Evolutionary conservation across 306 rosid genomes (phyloP), one percentile per base, ranked within the genome.

Genomic region (Begonia peltatifolia): DNA sequence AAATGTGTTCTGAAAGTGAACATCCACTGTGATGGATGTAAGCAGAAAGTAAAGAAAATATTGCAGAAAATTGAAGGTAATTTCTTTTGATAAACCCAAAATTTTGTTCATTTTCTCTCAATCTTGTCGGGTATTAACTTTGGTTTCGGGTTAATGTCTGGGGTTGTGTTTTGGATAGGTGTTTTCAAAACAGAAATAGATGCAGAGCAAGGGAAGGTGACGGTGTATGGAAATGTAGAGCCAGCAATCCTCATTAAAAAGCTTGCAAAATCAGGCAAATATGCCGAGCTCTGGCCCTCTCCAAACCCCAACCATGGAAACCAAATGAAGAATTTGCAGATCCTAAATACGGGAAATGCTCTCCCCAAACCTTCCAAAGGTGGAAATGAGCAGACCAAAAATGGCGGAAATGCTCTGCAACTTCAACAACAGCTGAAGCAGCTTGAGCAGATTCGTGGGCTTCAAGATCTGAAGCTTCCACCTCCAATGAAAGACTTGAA

Each of bases 11-110:
- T 90, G 47, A 86, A 83, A 72, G 99, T 90, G 76, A 90, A 90
- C 72, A 86, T 90, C 11, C 99, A 90, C 79, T 90, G 99, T 59
- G 95, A 86, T 50, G 99, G 99, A 11, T 90, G 99, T 61, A 90
- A 83, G 63, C 88, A 80, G 2, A 86, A 90, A 68, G 99, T 90
- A 53, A 90, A 81, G 94, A 90, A 86, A 81, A 87, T 79, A 75
- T 38, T 90, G 65, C 88, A 83, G 72, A 81, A 77, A 72, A 90
- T 90, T 47, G 99, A 90, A 30, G 99, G 99, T 86, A 75, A 15
- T 14, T 25, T 18, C 14, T 9, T 12, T 10, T 47, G 12, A 12
- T 16, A 53, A 12, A 3, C 14, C 22, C 9, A 1, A 1, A 9
- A 35, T 14, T 30, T 42, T 60, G 15, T 42, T 23, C 38, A 30